phyloP scores from a whole-genome alignment of 169 alveolate species.

The Plasmodium knowlesi region DNA sequence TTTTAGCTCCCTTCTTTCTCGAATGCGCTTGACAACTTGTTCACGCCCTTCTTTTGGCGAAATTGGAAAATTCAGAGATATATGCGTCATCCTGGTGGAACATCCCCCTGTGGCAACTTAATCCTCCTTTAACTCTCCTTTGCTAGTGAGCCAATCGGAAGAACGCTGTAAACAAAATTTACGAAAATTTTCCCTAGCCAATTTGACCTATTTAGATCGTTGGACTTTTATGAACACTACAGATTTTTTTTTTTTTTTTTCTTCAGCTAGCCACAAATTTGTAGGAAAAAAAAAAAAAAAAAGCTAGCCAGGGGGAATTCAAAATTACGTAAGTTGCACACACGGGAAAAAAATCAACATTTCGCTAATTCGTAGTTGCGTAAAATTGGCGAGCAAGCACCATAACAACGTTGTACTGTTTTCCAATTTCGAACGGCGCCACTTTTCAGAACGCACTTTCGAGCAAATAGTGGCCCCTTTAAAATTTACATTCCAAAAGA shows the following conservation, averaged over 20 bases:
- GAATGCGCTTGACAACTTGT: neutral
- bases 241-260: slow-evolving; percentile 27
- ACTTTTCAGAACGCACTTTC: neutral
- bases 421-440: neutral
- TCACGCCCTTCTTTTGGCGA: neutral
- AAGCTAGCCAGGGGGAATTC: neutral
- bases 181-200: neutral
- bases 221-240: slow-evolving; percentile 26
- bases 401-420: neutral
- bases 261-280: neutral
- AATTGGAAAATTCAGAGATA: neutral
- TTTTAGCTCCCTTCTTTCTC: neutral
- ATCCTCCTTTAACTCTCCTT: neutral
- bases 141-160: neutral
- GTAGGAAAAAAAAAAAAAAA: neutral
- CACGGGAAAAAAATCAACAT: neutral
- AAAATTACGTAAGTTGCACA: neutral
- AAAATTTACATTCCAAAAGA: neutral
- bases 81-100: neutral
- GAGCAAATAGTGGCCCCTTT: neutral
- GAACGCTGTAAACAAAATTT: neutral
- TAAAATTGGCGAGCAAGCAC: neutral
- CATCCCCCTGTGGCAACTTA: neutral
- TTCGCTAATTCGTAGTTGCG: neutral
- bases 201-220: neutral